Percentiles rank a stretch among this genome's conserved stretches.
These are phyloP conservation scores for Symbiodinium pilosum DNA, from an alignment of 73 alveolate genomes.

Conservation along the genomic window DNA sequence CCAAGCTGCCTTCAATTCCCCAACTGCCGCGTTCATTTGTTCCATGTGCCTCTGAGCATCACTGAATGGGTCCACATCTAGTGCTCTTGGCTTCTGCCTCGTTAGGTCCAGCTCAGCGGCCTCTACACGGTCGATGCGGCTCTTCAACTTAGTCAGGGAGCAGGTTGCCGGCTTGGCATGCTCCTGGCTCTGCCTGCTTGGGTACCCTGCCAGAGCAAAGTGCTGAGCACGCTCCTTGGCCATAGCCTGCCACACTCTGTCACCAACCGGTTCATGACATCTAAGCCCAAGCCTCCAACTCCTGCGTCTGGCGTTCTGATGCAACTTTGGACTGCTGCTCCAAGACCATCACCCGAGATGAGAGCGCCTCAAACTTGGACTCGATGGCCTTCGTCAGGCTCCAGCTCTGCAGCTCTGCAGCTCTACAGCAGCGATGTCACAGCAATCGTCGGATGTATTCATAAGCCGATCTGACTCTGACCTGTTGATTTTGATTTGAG, in stretches of 20 bases:
- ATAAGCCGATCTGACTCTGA: too few species aligned
- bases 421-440: too few species aligned
- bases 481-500: too few species aligned
- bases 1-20: background rate
- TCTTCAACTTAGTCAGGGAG: slow-evolving; percentile 45
- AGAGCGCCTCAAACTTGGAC: background rate
- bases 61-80: too few species aligned
- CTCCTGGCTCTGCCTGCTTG: too few species aligned
- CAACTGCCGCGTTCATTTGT: background rate
- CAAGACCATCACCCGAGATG: background rate
- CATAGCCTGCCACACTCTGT: background rate
- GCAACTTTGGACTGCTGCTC: background rate
- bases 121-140: slow-evolving; percentile 32
- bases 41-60: background rate
- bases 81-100: background rate
- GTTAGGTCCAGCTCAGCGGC: slow-evolving; percentile 8
- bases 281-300: slow-evolving; percentile 18
- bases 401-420: background rate
- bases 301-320: slow-evolving; percentile 13
- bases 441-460: too few species aligned
- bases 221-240: slow-evolving; percentile 1
- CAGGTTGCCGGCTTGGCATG: too few species aligned
- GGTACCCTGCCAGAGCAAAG: background rate
- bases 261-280: background rate
- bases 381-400: slow-evolving; percentile 10